Evolutionary conservation across 108 stramenopile genomes (phyloP).

Genomic region (Nitzschia inconspicua): DNA sequence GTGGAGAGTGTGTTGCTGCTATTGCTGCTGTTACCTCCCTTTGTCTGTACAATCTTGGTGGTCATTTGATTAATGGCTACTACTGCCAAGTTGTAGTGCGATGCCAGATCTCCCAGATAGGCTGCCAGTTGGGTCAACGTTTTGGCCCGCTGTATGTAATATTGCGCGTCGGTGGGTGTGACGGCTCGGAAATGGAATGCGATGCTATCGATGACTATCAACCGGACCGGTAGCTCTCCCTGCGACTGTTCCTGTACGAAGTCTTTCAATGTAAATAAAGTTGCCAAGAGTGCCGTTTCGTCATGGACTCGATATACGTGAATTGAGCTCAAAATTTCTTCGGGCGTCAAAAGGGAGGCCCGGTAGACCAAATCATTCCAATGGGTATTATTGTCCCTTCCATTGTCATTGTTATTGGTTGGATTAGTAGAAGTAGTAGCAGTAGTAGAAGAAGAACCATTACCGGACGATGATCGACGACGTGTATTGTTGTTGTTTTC

Average conservation of each 20-base stretch:
- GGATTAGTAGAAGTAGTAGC: too few relatives aligned
- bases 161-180: slow-evolving; percentile 2
- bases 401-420: not conserved
- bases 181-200: slow-evolving; percentile 92
- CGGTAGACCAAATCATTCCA: slow-evolving; percentile 11
- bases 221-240: slow-evolving; percentile 38
- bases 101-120: slow-evolving; percentile 69
- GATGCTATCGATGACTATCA: slow-evolving; percentile 90
- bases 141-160: slow-evolving; percentile 61
- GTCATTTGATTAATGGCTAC: slow-evolving; percentile 97
- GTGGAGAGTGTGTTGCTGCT: slow-evolving; percentile 21
- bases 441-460: too few relatives aligned
- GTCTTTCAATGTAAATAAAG: slow-evolving; percentile 55
- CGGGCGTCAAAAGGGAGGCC: slow-evolving; percentile 43
- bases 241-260: slow-evolving; percentile 34
- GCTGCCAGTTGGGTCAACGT: slow-evolving; percentile 63
- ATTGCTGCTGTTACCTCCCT: not conserved
- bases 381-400: not conserved
- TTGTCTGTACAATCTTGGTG: slow-evolving; percentile 38
- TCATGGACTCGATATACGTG: slow-evolving; percentile 93
- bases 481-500: not conserved
- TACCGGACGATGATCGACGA: too few relatives aligned
- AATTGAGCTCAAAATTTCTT: slow-evolving; percentile 73
- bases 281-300: slow-evolving; percentile 76
- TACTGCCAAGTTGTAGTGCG: slow-evolving; percentile 65